Percentiles rank a stretch among this genome's conserved stretches.
These are phyloP conservation scores for Jacaranda copaia DNA, from an alignment of 257 asterid species.

Conservation along the genomic window DNA sequence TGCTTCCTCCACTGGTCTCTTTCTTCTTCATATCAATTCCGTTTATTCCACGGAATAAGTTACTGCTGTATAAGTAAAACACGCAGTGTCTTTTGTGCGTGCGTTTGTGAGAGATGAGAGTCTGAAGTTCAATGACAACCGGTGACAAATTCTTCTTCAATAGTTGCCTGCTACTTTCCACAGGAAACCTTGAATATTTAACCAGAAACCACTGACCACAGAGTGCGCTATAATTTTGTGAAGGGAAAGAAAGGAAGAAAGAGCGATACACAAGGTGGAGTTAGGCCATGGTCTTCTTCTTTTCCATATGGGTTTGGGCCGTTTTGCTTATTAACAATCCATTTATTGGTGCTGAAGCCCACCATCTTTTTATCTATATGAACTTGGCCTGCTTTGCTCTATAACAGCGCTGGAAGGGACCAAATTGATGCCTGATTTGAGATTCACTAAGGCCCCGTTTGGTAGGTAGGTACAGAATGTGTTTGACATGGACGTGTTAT, in stretches of 20 bases:
- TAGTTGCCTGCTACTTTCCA: not conserved
- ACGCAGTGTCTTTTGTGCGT: conserved; percentile 15
- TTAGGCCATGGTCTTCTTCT: not conserved
- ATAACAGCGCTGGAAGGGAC: no score
- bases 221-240: not conserved
- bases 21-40: conserved; percentile 47
- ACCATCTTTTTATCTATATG: not conserved
- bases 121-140: not conserved
- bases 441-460: no score
- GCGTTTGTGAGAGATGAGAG: not conserved
- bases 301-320: conserved; percentile 1
- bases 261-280: not conserved
- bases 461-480: no score
- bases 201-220: not conserved
- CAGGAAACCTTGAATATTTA: not conserved
- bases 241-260: not conserved
- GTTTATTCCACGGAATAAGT: conserved; percentile 13
- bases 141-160: conserved; percentile 13
- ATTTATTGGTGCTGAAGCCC: no score
- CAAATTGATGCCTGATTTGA: no score
- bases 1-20: conserved; percentile 35
- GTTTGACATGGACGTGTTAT: no score
- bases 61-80: not conserved
- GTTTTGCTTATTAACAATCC: not conserved
- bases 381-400: not conserved